phyloP scores from a whole-genome alignment of 148 eudicot species.

The Dianthus caryophyllus region DNA sequence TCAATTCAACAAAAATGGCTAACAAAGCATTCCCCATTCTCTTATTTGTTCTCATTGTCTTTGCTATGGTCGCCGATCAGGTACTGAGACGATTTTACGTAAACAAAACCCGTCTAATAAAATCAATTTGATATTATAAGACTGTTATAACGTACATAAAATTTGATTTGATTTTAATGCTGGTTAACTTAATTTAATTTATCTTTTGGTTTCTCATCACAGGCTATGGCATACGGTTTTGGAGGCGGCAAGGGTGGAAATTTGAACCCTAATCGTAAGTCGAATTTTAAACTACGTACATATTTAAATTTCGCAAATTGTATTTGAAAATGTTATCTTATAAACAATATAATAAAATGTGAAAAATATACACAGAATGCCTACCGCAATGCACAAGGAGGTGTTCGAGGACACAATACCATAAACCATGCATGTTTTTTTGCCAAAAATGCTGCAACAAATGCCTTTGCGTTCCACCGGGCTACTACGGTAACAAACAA shows the following conservation, averaged over 20 bases:
- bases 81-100: conserved; percentile 2
- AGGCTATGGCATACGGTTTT: conserved; percentile 21
- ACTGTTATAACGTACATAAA: too few species aligned
- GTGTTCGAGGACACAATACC: conserved; percentile 20
- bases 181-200: background rate
- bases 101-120: too few species aligned
- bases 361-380: conserved; percentile 35
- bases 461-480: conserved; percentile 50
- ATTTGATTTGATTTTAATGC: background rate
- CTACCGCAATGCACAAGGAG: conserved; percentile 15
- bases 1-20: conserved; percentile 13
- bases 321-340: too few species aligned
- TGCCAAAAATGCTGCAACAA: conserved; percentile 42
- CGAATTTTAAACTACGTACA: background rate
- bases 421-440: conserved; percentile 38
- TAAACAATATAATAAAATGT: too few species aligned
- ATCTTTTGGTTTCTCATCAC: too few species aligned
- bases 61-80: conserved; percentile 31
- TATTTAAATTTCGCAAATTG: too few species aligned
- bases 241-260: conserved; percentile 14
- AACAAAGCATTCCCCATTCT: conserved; percentile 8
- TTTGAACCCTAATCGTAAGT: conserved; percentile 16
- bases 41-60: conserved; percentile 14
- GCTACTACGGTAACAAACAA: conserved; percentile 39
- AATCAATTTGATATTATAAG: too few species aligned